Evolutionary conservation across 192 early-diverging fungal genomes (phyloP), one percentile per base, ranked within the genome.

Genomic region (Chytriomyces hyalinus): DNA sequence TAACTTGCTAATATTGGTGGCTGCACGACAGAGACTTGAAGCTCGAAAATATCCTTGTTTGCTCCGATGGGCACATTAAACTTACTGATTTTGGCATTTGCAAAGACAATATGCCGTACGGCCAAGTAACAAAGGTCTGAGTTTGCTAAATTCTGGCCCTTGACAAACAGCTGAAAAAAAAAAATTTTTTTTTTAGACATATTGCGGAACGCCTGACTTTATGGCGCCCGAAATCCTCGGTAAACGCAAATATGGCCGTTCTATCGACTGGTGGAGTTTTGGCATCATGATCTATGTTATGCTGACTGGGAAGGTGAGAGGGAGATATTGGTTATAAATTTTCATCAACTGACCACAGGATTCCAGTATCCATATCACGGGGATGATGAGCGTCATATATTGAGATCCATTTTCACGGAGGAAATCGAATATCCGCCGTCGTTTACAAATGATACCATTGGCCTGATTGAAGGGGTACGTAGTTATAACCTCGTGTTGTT

Each of bases 241-340:
- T n/a, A 92, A 94, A 79, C 91, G 94, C 82, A 91, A 91, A 62
- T 98, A 98, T 80, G 95, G 93, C 28, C 88, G 92, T n/a, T 94
- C 96, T 4, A 95, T 97, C 5, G 97, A 98, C 83, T 98, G 97
- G 97, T 98, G 97, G 97, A 93, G 94, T 6, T 97, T 94, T 46
- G 94, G 94, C 47, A 90, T 96, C 20, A 84, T 93, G 78, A 87
- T 92, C 8, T 96, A 94, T 72, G 93, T 93, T 13, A 96, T 98
- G 94, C 85, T 96, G 36, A 83, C 96, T 60, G 94, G 94, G 20
- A 46, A 76, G 48, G 84, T 85, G 61, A 2, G 65, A 62, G 13
- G 53, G 20, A 13, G 53, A n/a, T 57, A n/a, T 20, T 2, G 20
- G 0, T 44, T 49, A 7, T 10, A 8, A 15, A 26, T 82, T 10